Percentiles rank a stretch among this genome's conserved stretches.
Evolutionary conservation across 192 early-diverging fungal genomes (phyloP).

Genomic region (Coemansia aciculifera): DNA sequence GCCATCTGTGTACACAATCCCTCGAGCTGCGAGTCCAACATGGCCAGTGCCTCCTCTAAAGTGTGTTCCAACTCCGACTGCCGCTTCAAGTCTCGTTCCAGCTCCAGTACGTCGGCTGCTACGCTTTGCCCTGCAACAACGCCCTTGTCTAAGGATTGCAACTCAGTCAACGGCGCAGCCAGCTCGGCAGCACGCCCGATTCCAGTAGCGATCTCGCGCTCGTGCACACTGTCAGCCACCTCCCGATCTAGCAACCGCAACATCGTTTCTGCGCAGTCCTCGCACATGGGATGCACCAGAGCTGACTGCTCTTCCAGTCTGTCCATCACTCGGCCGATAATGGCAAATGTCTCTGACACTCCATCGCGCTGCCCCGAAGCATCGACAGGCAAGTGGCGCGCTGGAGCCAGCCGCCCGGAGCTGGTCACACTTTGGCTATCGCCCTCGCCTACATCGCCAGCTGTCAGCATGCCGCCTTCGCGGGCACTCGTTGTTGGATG

Average conservation of each 20-base stretch:
- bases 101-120: conserved; percentile 52
- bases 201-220: conserved; percentile 74
- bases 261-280: conserved; percentile 86
- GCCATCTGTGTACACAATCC: conserved; percentile 48
- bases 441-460: neutral
- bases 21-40: conserved; percentile 51
- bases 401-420: conserved; percentile 3
- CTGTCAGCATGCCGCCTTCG: neutral
- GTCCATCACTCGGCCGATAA: conserved; percentile 70
- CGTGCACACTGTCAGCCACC: conserved; percentile 66
- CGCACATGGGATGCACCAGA: conserved; percentile 83
- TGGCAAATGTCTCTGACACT: conserved; percentile 32
- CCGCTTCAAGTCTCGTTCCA: conserved; percentile 60
- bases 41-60: conserved; percentile 47
- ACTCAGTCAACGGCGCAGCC: conserved; percentile 6
- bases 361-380: conserved; percentile 21
- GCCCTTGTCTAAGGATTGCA: conserved; percentile 8
- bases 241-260: conserved; percentile 68
- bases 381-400: neutral
- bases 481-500: neutral
- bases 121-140: neutral
- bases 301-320: conserved; percentile 72
- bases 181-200: conserved; percentile 65
- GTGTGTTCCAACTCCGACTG: conserved; percentile 50
- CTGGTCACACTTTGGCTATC: conserved; percentile 1